A percentile compares a stretch with the other conserved stretches of the same genome.
These are phyloP conservation scores for Acacia concinna DNA, from an alignment of 331 rosid genomes.

Conservation along the genomic window DNA sequence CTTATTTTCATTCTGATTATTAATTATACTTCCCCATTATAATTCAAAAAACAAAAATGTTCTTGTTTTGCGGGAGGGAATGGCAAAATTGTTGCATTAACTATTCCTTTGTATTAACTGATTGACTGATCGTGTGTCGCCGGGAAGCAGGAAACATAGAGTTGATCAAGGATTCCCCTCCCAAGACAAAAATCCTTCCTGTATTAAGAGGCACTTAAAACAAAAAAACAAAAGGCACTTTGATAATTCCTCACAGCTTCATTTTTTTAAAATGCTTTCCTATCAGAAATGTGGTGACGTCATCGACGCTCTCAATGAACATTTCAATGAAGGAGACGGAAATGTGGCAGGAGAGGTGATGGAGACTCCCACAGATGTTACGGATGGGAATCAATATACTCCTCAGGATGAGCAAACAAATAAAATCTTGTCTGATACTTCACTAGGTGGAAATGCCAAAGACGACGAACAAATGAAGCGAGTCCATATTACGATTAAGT, in stretches of 20 bases:
- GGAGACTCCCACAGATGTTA: neutral
- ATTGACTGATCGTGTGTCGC: neutral
- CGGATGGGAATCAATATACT: too few relatives aligned
- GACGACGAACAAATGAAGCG: too few relatives aligned
- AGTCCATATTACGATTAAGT: too few relatives aligned
- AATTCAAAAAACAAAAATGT: neutral
- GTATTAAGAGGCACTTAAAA: neutral
- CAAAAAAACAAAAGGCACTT: neutral
- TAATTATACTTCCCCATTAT: neutral
- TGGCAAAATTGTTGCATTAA: neutral
- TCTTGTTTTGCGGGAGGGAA: neutral
- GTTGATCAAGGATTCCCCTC: neutral
- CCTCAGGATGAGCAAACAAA: too few relatives aligned
- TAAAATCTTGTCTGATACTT: too few relatives aligned
- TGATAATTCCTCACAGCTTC: conserved; percentile 2
- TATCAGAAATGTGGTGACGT: conserved; percentile 65
- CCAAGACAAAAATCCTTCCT: neutral
- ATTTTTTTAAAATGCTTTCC: conserved; percentile 28
- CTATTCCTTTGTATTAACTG: neutral
- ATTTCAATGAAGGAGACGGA: conserved; percentile 31
- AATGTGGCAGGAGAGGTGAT: neutral
- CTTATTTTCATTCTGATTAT: neutral
- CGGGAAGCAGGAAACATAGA: neutral
- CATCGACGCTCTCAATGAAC: conserved; percentile 57
- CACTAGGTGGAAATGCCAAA: neutral